phyloP scores from a whole-genome alignment of 108 stramenopile genomes.

The Schizochytrium sp. region DNA sequence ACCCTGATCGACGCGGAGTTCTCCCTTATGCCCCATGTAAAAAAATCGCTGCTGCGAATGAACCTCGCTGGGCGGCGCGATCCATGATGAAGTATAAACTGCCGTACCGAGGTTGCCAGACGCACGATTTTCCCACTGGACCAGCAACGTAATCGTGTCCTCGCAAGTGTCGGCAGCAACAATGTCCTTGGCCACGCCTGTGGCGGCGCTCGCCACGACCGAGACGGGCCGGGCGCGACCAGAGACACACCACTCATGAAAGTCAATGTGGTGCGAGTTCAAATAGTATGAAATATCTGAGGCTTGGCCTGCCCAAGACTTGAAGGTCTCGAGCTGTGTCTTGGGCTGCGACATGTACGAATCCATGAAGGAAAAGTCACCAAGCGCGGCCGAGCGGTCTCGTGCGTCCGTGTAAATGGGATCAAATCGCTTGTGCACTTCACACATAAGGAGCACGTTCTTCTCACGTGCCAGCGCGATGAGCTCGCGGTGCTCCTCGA shows the following conservation, averaged over 20 bases:
- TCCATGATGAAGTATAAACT: slow-evolving; percentile 93
- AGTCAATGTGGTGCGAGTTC: slow-evolving; percentile 97
- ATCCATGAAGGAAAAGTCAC: slow-evolving; percentile 91
- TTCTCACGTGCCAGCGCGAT: slow-evolving; percentile 67
- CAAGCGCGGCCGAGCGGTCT: slow-evolving; percentile 71
- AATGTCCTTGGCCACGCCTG: slow-evolving; percentile 71
- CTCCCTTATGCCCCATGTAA: slow-evolving; percentile 91
- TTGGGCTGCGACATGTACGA: slow-evolving; percentile 99
- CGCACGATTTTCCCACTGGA: slow-evolving; percentile 84
- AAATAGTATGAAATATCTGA: slow-evolving; percentile 97
- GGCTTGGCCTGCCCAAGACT: slow-evolving; percentile 95
- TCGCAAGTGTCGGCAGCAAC: slow-evolving; percentile 73
- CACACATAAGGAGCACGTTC: slow-evolving; percentile 70
- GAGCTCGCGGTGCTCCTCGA: slow-evolving; percentile 71
- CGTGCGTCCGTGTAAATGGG: slow-evolving; percentile 97
- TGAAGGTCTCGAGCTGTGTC: slow-evolving; percentile 95
- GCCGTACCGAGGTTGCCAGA: slow-evolving; percentile 71
- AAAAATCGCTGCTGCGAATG: slow-evolving; percentile 99
- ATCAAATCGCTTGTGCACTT: slow-evolving; percentile 94
- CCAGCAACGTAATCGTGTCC: slow-evolving; percentile 96
- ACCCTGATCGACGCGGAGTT: slow-evolving; percentile 91
- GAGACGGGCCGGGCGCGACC: slow-evolving; percentile 74
- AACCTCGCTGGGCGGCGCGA: slow-evolving; percentile 89
- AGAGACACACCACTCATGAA: slow-evolving; percentile 89
- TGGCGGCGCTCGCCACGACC: slow-evolving; percentile 79